phyloP scores from a whole-genome alignment of 345 rosid genomes.

The Chamaenerion angustifolium region DNA sequence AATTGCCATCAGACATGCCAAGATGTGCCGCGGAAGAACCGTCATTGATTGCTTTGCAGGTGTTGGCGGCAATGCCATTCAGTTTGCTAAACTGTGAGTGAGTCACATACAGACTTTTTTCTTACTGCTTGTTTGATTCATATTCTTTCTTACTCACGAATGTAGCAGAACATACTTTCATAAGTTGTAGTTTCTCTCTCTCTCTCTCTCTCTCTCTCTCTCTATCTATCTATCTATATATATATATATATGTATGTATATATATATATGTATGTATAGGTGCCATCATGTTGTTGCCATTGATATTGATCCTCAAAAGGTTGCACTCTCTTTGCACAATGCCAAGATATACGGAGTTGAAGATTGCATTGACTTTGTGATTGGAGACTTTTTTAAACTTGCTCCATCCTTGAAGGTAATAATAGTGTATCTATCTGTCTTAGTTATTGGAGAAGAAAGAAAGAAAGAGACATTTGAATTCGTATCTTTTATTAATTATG shows the following conservation, averaged over 20 bases:
- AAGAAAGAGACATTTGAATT: not conserved
- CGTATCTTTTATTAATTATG: not conserved
- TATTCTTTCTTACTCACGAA: too few species aligned
- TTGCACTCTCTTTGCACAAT: constrained; percentile 25
- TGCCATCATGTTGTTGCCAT: constrained; percentile 33
- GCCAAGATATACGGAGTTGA: constrained; percentile 37
- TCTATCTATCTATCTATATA: too few species aligned
- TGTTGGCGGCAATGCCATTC: constrained; percentile 45
- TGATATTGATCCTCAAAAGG: constrained; percentile 34
- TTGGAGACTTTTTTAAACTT: constrained; percentile 32
- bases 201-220: too few species aligned
- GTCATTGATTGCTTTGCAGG: constrained; percentile 38
- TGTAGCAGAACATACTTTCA: too few species aligned
- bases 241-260: too few species aligned
- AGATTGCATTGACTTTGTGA: constrained; percentile 23
- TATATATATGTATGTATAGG: constrained; percentile 7
- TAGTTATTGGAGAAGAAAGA: constrained; percentile 1
- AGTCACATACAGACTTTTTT: too few species aligned
- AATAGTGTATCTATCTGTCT: not conserved
- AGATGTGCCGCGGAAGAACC: constrained; percentile 22
- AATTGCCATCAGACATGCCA: constrained; percentile 28
- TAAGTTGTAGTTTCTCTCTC: not conserved
- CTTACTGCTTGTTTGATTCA: too few species aligned
- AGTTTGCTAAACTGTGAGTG: constrained; percentile 29
- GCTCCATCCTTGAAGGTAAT: constrained; percentile 37